Evolutionary conservation across 73 alveolate species (phyloP).

Genomic region (Stentor coeruleus): DNA sequence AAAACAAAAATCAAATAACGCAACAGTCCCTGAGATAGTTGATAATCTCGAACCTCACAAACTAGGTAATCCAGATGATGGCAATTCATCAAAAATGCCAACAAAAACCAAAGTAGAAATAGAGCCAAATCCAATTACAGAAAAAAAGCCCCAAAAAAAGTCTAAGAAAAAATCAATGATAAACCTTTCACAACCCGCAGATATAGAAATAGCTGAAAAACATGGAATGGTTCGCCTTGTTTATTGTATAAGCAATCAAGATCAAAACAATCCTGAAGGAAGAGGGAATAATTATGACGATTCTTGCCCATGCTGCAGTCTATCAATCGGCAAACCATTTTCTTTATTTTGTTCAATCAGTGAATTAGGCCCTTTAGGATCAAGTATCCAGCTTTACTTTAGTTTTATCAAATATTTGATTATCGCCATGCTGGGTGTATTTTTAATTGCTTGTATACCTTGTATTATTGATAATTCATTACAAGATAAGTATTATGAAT

Average conservation of each 20-base stretch:
- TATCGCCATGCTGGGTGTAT: not conserved
- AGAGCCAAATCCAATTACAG: no score
- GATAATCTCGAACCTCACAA: no score
- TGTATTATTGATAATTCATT: not conserved
- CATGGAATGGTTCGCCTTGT: not conserved
- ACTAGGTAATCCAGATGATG: no score
- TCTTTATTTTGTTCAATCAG: not conserved
- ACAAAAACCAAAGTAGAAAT: no score
- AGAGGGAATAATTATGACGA: not conserved
- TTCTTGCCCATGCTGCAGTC: slow-evolving; percentile 14
- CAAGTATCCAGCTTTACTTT: not conserved
- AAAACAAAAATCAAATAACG: no score
- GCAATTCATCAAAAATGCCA: no score
- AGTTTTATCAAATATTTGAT: not conserved
- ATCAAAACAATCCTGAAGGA: not conserved
- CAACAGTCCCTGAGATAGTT: no score
- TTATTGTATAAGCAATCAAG: not conserved
- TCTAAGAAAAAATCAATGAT: not conserved
- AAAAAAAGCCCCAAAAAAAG: not conserved
- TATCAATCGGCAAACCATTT: not conserved
- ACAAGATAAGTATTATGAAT: not conserved
- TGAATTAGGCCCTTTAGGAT: not conserved
- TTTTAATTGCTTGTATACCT: not conserved
- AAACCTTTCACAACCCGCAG: not conserved
- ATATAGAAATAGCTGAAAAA: not conserved